A percentile compares a stretch with the other conserved stretches of the same genome.
Conservation (phyloP, 305 asterid species). For the Fraxinus sp. region DNA sequence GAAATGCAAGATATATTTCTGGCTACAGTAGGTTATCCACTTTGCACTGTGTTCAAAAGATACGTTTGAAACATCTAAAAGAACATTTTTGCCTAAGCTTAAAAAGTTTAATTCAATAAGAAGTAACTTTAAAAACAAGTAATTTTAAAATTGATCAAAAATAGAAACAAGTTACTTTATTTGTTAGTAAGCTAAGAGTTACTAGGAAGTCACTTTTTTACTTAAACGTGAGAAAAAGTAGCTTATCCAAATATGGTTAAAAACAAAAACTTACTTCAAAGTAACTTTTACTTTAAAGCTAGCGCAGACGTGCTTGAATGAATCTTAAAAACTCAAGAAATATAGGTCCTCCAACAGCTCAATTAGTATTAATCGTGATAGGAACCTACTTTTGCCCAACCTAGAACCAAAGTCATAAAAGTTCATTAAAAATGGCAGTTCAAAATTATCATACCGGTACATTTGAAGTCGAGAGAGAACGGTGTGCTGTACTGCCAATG, state of each 20-base stretch:
- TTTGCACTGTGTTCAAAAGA: neutral
- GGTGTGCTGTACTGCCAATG: conserved; percentile 24
- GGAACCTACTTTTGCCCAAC: neutral
- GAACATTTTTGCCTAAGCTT: neutral
- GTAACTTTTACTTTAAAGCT: neutral
- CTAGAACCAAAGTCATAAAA: neutral
- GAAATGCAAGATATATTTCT: neutral
- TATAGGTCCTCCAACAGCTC: neutral
- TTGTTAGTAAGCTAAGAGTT: neutral
- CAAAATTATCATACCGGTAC: conserved; percentile 43
- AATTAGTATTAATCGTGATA: neutral
- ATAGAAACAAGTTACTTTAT: neutral
- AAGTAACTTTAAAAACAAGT: neutral
- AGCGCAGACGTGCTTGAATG: neutral
- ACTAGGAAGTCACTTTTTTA: neutral
- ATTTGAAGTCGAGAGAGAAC: conserved; percentile 34
- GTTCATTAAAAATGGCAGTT: neutral
- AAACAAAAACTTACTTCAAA: neutral
- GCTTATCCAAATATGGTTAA: neutral
- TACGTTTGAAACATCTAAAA: neutral
- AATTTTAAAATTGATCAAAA: neutral
- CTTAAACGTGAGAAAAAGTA: neutral
- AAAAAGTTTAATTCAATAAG: neutral
- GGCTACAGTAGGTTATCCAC: neutral
- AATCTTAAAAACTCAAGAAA: neutral